Base-by-base conservation (phyloP, 805 yeast genomes). In the Candida coleopterorum region DNA sequence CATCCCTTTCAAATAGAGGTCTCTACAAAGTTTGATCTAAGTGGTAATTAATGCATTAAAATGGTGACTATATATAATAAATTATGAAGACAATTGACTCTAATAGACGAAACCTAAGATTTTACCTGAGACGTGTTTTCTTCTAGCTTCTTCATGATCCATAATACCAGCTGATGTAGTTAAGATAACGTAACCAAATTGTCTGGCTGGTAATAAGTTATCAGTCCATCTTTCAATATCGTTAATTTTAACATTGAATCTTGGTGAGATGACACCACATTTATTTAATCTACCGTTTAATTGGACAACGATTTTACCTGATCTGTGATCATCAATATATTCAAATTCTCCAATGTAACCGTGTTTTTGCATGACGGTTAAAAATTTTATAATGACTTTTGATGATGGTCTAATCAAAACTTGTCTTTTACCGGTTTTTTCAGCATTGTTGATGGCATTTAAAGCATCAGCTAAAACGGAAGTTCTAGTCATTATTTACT, bases 121-220 rank as follows among this genome's bases (percentile, higher is more conserved):
- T 81, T 89, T 89, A 72, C 97, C 97, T 58, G 97, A 87, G 57
- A 89, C 97, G 77, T 89, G 97, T 85, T 90, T 90, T 82, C 97
- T 85, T 82, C 95, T 86, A 63, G 97, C 97, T 79, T 90, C 97
- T 80, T 90, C 97, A 77, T 89, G 97, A 79, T 90, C 97, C 95
- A 89, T 87, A 60, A 89, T 89, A 76, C 97, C 97, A 59, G 97
- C 96, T 60, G 97, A 90, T 59, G 97, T 89, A 74, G 97, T 90
- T 68, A 89, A 81, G 72, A 89, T 85, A 62, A 89, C 89, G 81
- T 73, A 88, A 76, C 97, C 97, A 64, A 89, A 90, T 75, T 89
- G 97, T 84, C 97, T 87, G 53, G 97, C 95, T 70, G 97, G 97
- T 67, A 89, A 79, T 68, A 89, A 82, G 84, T 89, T 87, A 72